Conservation (phyloP, 352 stramenopile species). For the Phytophthora podocarpi region DNA sequence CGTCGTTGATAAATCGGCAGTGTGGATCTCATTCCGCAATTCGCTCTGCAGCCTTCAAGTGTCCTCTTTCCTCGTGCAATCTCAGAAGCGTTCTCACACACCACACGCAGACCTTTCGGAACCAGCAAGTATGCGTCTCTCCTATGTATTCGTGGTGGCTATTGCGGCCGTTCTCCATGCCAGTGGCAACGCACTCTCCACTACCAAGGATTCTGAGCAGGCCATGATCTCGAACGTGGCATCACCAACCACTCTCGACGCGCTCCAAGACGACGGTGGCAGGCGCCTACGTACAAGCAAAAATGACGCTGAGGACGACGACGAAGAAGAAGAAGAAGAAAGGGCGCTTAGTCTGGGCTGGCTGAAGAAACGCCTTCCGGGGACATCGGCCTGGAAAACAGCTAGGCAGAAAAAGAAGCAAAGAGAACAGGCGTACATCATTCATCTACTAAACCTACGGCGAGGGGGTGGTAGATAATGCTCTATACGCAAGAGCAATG, state of each 20-base stretch:
- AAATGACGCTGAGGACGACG: background rate
- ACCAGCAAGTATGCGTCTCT: background rate
- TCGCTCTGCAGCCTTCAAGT: background rate
- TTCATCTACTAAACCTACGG: too few species aligned
- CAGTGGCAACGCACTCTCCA: background rate
- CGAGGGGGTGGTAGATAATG: too few species aligned
- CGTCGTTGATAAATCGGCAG: too few species aligned
- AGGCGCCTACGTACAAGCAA: background rate
- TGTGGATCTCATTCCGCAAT: background rate
- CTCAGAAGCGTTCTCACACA: too few species aligned
- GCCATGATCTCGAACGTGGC: background rate
- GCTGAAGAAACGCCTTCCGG: too few species aligned
- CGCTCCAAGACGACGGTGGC: background rate
- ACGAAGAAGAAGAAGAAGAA: background rate
- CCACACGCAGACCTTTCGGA: too few species aligned
- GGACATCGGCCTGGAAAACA: too few species aligned
- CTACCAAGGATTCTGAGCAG: background rate
- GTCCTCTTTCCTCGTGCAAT: background rate
- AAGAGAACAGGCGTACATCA: too few species aligned
- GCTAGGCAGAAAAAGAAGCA: too few species aligned
- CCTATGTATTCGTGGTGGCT: background rate
- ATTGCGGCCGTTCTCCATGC: background rate
- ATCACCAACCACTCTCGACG: background rate
- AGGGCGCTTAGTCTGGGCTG: too few species aligned
- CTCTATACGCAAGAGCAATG: too few species aligned